Percentiles rank a stretch among this genome's conserved stretches.
phyloP scores from a whole-genome alignment of 331 rosid species.

The Pyracantha coccinea region DNA sequence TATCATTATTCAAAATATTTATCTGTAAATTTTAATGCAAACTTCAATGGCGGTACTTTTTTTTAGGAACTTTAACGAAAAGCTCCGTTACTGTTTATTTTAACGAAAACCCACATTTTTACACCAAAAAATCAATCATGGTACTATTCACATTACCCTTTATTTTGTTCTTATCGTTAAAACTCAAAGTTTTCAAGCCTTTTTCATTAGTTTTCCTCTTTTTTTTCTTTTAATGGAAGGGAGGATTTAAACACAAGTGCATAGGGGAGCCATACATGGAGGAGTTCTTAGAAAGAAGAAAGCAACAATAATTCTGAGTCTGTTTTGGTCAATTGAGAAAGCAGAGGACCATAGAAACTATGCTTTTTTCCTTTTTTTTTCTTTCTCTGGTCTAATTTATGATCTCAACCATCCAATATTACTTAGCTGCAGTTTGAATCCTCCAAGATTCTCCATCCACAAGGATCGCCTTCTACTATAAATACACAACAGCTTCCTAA shows the following conservation, averaged over 20 bases:
- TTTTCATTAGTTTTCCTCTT: too few relatives aligned
- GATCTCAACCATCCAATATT: conserved; percentile 20
- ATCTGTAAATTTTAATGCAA: background rate
- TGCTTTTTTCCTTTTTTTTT: conserved; percentile 14
- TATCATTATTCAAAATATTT: background rate
- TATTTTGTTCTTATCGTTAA: too few relatives aligned
- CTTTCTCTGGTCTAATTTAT: conserved; percentile 4
- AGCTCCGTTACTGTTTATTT: too few relatives aligned
- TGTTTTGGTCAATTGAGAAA: conserved; percentile 22
- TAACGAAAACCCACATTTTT: too few relatives aligned
- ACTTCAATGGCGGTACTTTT: background rate
- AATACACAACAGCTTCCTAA: conserved; percentile 12
- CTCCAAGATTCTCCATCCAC: conserved; percentile 35
- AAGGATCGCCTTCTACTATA: conserved; percentile 12
- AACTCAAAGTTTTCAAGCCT: too few relatives aligned
- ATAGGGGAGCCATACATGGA: too few relatives aligned
- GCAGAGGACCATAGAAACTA: conserved; percentile 33
- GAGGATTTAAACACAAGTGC: too few relatives aligned
- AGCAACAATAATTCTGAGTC: background rate
- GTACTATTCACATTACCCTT: too few relatives aligned
- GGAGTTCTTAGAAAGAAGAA: too few relatives aligned
- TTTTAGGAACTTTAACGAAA: too few relatives aligned
- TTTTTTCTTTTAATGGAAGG: too few relatives aligned
- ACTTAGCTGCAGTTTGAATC: conserved; percentile 14
- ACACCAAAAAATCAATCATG: too few relatives aligned